Conservation (phyloP, 1,139 yeast species). For the Komagataea norvegica region DNA sequence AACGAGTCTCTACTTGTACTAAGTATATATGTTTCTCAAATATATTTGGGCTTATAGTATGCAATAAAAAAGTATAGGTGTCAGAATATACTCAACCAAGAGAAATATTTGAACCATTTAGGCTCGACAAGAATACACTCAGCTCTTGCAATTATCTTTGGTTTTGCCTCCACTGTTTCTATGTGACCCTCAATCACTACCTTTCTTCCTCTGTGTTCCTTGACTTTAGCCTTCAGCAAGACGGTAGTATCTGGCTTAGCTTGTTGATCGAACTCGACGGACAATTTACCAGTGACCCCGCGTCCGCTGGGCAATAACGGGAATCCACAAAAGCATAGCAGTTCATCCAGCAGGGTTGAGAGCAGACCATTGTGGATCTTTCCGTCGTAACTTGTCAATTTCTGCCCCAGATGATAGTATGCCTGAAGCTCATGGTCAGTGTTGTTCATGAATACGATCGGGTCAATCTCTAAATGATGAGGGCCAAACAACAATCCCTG, state of each 20-base stretch:
- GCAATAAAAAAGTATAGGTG: too few relatives aligned
- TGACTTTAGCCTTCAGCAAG: conserved; percentile 63
- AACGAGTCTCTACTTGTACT: too few relatives aligned
- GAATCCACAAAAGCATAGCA: conserved; percentile 83
- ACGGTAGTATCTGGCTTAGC: conserved; percentile 63
- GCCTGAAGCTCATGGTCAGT: conserved; percentile 46
- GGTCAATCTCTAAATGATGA: conserved; percentile 60
- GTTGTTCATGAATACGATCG: conserved; percentile 49
- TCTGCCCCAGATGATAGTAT: conserved; percentile 67
- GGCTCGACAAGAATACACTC: conserved; percentile 71
- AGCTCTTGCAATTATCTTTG: conserved; percentile 47
- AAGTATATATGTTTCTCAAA: too few relatives aligned
- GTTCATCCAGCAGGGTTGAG: conserved; percentile 82
- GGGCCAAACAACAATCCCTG: conserved; percentile 64
- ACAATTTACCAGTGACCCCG: conserved; percentile 87
- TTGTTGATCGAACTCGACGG: conserved; percentile 62
- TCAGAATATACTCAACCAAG: conserved; percentile 45
- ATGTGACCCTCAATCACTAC: conserved; percentile 24
- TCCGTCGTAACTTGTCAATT: conserved; percentile 57
- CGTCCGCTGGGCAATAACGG: conserved; percentile 72
- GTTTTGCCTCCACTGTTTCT: conserved; percentile 25
- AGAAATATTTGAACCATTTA: conserved; percentile 66
- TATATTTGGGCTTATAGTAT: too few relatives aligned
- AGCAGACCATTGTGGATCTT: conserved; percentile 84
- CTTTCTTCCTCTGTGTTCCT: conserved; percentile 71